A percentile compares a stretch with the other conserved stretches of the same genome.
Evolutionary conservation across 768 basidiomycete species (phyloP).

Genomic region (Lentinula lateritia): DNA sequence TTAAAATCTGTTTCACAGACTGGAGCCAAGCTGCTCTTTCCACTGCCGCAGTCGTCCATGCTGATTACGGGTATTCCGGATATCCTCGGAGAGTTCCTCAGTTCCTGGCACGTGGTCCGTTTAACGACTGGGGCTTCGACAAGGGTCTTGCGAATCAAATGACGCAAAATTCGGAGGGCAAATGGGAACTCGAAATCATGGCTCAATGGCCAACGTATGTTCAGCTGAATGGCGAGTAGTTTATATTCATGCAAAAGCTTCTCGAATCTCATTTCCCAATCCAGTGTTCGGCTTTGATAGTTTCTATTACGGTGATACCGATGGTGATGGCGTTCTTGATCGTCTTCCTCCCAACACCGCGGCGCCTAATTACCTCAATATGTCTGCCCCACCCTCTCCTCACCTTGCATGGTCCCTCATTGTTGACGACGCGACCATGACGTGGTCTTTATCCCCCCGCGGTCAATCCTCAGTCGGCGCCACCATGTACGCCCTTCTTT

Average conservation of each 20-base stretch:
- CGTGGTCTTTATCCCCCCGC: conserved; percentile 77
- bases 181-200: conserved; percentile 88
- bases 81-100: conserved; percentile 76
- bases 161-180: conserved; percentile 54
- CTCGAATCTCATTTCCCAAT: not conserved
- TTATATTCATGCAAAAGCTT: not conserved
- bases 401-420: conserved; percentile 84
- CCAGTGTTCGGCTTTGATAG: conserved; percentile 34
- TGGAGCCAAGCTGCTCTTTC: conserved; percentile 70
- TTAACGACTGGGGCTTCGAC: conserved; percentile 92
- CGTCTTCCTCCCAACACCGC: conserved; percentile 85
- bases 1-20: conserved; percentile 38
- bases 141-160: conserved; percentile 70
- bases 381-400: conserved; percentile 85
- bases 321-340: conserved; percentile 84
- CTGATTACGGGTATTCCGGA: conserved; percentile 58
- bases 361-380: conserved; percentile 85
- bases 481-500: conserved; percentile 82
- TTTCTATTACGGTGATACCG: conserved; percentile 88
- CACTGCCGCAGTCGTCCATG: conserved; percentile 65
- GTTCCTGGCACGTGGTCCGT: conserved; percentile 80
- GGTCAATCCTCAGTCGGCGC: conserved; percentile 78
- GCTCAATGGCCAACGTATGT: conserved; percentile 85
- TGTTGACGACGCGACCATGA: conserved; percentile 71
- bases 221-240: conserved; percentile 84